Evolutionary conservation across 2,329 filamentous ascomycete species (phyloP).

Genomic region (Calonectria crousiana): DNA sequence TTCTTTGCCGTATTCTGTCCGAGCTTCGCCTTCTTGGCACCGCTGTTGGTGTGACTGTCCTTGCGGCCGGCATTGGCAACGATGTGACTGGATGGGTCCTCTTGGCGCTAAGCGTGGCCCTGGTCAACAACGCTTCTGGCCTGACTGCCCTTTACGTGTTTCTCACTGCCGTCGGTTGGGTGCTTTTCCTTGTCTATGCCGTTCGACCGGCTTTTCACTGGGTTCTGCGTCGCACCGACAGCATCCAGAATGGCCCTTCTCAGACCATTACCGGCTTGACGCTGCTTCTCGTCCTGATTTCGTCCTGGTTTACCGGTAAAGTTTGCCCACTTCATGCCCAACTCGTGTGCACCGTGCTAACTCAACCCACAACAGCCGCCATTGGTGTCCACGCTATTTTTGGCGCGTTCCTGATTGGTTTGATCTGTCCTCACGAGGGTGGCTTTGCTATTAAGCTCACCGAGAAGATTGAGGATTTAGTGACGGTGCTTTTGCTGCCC

Average conservation of each 20-base stretch:
- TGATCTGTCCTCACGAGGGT: slow-evolving; percentile 91
- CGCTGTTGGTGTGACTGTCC: slow-evolving; percentile 86
- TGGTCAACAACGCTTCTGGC: slow-evolving; percentile 89
- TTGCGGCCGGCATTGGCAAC: slow-evolving; percentile 93
- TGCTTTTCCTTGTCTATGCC: slow-evolving; percentile 78
- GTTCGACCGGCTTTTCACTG: slow-evolving; percentile 82
- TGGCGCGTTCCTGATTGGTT: slow-evolving; percentile 87
- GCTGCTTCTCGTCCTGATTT: slow-evolving; percentile 80
- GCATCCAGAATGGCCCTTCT: slow-evolving; percentile 87
- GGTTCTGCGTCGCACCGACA: slow-evolving; percentile 79
- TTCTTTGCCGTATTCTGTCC: slow-evolving; percentile 92
- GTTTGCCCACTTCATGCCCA: neutral
- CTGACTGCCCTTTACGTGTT: slow-evolving; percentile 88
- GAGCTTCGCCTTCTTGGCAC: slow-evolving; percentile 89
- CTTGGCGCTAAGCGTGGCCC: slow-evolving; percentile 89
- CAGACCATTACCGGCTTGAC: slow-evolving; percentile 88
- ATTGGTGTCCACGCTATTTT: slow-evolving; percentile 97
- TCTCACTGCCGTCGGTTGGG: slow-evolving; percentile 79
- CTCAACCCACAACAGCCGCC: slow-evolving; percentile 55
- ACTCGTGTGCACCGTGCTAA: neutral
- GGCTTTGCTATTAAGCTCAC: slow-evolving; percentile 92
- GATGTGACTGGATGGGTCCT: slow-evolving; percentile 85
- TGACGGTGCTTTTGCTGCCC: slow-evolving; percentile 85
- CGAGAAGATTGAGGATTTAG: slow-evolving; percentile 94
- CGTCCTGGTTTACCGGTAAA: slow-evolving; percentile 82